phyloP scores from a whole-genome alignment of 257 asterid genomes.

The Voacanga thouarsii region DNA sequence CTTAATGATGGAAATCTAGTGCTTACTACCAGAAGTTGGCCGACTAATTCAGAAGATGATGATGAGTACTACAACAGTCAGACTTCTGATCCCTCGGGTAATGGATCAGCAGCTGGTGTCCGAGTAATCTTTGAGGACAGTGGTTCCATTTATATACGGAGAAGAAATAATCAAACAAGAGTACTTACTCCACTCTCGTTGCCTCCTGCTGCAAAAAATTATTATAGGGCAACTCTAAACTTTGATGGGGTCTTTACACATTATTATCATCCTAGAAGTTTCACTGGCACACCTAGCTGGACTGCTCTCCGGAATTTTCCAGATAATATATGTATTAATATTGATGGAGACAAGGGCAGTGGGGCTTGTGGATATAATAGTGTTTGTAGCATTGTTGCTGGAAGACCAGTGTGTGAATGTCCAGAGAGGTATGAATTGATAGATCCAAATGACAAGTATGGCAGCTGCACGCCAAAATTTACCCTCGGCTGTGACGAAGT shows the following conservation, averaged over 20 bases:
- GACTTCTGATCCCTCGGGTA: slow-evolving; percentile 19
- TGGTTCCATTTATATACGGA: slow-evolving; percentile 27
- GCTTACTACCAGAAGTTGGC: slow-evolving; percentile 26
- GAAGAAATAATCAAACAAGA: slow-evolving; percentile 18
- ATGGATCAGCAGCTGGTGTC: slow-evolving; percentile 29
- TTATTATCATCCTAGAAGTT: slow-evolving; percentile 40
- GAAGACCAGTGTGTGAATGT: slow-evolving; percentile 34
- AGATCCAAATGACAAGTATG: slow-evolving; percentile 24
- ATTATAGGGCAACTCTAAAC: slow-evolving; percentile 40
- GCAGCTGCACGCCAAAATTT: slow-evolving; percentile 32
- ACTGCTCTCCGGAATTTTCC: slow-evolving; percentile 25
- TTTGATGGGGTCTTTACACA: slow-evolving; percentile 47
- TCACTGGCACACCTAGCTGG: slow-evolving; percentile 33
- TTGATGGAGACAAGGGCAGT: slow-evolving; percentile 29
- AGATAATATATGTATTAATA: slow-evolving; percentile 24
- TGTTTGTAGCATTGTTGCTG: slow-evolving; percentile 28
- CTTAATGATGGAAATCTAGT: slow-evolving; percentile 29
- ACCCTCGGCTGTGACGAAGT: slow-evolving; percentile 21
- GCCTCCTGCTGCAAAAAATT: slow-evolving; percentile 26
- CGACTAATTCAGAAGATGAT: slow-evolving; percentile 26
- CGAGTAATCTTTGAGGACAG: slow-evolving; percentile 28
- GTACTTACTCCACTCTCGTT: background rate
- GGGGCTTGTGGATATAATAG: slow-evolving; percentile 66
- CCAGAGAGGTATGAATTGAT: slow-evolving; percentile 27
- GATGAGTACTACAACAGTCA: slow-evolving; percentile 34